Conservation (phyloP, 441 rosid genomes). For the Croton setiger region DNA sequence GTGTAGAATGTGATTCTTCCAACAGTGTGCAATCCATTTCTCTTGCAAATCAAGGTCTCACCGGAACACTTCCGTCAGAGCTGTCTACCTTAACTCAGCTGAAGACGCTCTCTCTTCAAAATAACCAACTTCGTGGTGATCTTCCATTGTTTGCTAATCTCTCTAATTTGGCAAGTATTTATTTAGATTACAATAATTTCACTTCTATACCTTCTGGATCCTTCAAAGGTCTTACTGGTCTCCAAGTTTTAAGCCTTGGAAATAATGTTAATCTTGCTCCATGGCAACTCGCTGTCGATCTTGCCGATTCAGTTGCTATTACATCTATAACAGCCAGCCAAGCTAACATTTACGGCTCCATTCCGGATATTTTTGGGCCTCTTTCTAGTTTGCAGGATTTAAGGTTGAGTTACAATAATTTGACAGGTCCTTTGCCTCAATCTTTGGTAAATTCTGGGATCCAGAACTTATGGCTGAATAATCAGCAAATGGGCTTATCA, state of each 20-base stretch:
- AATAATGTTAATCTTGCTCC: conserved; percentile 26
- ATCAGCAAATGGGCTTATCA: conserved; percentile 48
- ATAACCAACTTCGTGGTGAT: conserved; percentile 46
- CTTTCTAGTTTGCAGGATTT: conserved; percentile 43
- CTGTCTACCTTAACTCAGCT: conserved; percentile 55
- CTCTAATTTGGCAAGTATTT: conserved; percentile 37
- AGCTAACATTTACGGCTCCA: conserved; percentile 37
- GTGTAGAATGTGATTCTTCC: conserved; percentile 46
- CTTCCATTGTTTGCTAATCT: conserved; percentile 56
- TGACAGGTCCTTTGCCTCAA: conserved; percentile 55
- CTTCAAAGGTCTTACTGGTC: conserved; percentile 51
- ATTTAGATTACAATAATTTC: conserved; percentile 49
- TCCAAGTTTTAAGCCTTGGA: conserved; percentile 45
- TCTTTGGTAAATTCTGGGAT: conserved; percentile 44
- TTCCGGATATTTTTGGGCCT: conserved; percentile 56
- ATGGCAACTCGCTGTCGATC: conserved; percentile 62
- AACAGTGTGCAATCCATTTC: conserved; percentile 37
- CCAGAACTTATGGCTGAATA: conserved; percentile 58
- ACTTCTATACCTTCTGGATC: conserved; percentile 43
- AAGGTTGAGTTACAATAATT: conserved; percentile 63
- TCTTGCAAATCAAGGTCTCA: conserved; percentile 33
- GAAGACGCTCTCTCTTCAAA: conserved; percentile 35
- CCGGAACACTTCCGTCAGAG: conserved; percentile 44
- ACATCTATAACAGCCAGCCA: conserved; percentile 35
- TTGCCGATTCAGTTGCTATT: conserved; percentile 41